Evolutionary conservation across 179 eudicot species (phyloP).

Genomic region (Pouteria campechiana): DNA sequence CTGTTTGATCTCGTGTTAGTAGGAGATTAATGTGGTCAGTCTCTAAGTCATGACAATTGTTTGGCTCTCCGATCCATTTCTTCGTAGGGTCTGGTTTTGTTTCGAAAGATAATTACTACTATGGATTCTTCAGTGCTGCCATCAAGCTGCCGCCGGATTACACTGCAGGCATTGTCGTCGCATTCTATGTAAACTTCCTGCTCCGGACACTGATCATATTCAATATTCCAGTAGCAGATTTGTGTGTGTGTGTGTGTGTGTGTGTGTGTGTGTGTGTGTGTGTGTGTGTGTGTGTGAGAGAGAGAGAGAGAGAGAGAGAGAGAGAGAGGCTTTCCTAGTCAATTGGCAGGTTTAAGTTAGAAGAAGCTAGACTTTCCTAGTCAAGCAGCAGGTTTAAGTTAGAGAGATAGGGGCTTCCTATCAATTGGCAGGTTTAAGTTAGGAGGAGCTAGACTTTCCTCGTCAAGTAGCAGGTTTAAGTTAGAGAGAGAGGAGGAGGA

Average conservation of each 20-base stretch:
- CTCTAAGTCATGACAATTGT: not conserved
- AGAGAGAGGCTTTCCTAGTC: no score
- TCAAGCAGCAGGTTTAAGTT: no score
- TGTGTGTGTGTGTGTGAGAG: not conserved
- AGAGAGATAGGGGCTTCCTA: no score
- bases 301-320: not conserved
- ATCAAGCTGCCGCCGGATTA: slow-evolving; percentile 81
- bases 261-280: not conserved
- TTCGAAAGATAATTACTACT: slow-evolving; percentile 47
- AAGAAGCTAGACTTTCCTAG: no score
- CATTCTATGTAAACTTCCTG: slow-evolving; percentile 67
- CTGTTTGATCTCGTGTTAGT: not conserved
- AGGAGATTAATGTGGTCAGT: not conserved
- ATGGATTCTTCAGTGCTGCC: slow-evolving; percentile 88
- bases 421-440: no score
- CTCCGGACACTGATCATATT: not conserved
- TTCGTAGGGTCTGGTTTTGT: slow-evolving; percentile 63
- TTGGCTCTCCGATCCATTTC: no score
- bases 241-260: not conserved
- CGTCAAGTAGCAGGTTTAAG: no score
- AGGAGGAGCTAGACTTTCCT: no score
- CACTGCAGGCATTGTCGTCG: slow-evolving; percentile 85
- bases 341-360: no score
- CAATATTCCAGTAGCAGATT: no score
- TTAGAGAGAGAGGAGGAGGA: no score